Evolutionary conservation across 2,329 filamentous ascomycete genomes (phyloP).

Genomic region (Drechslerella dactyloides): DNA sequence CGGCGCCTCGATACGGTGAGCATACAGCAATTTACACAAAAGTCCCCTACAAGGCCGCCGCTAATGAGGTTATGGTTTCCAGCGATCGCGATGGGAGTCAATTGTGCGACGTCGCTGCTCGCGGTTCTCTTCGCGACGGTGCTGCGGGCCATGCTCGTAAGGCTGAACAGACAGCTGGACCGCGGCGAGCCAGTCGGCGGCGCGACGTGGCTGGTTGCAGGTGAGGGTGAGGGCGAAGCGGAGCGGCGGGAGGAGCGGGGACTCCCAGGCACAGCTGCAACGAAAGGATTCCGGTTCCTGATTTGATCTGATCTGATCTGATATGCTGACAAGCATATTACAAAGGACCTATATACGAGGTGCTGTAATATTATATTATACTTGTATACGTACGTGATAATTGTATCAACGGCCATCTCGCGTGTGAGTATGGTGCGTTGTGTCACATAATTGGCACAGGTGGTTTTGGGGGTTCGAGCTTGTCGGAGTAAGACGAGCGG

Average conservation of each 20-base stretch:
- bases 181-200: constrained; percentile 63
- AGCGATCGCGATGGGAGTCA: constrained; percentile 70
- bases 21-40: background rate
- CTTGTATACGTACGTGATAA: background rate
- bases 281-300: constrained; percentile 72
- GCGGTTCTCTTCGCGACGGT: constrained; percentile 69
- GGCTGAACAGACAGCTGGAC: constrained; percentile 74
- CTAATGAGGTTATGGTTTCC: constrained; percentile 6
- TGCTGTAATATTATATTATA: background rate
- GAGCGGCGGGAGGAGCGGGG: constrained; percentile 62
- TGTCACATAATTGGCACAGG: background rate
- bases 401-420: no score
- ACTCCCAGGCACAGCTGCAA: constrained; percentile 65
- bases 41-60: no score
- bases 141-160: constrained; percentile 68
- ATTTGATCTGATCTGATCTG: no score
- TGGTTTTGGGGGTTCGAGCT: no score
- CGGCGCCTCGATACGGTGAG: constrained; percentile 48
- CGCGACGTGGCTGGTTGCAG: constrained; percentile 11
- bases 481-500: no score
- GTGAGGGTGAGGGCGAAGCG: constrained; percentile 1
- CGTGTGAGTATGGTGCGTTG: no score
- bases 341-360: background rate
- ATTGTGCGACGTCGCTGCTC: constrained; percentile 69
- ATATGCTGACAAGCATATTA: no score